A percentile compares a stretch with the other conserved stretches of the same genome.
phyloP scores from a whole-genome alignment of 768 basidiomycete species.

The Amanita inopinata region DNA sequence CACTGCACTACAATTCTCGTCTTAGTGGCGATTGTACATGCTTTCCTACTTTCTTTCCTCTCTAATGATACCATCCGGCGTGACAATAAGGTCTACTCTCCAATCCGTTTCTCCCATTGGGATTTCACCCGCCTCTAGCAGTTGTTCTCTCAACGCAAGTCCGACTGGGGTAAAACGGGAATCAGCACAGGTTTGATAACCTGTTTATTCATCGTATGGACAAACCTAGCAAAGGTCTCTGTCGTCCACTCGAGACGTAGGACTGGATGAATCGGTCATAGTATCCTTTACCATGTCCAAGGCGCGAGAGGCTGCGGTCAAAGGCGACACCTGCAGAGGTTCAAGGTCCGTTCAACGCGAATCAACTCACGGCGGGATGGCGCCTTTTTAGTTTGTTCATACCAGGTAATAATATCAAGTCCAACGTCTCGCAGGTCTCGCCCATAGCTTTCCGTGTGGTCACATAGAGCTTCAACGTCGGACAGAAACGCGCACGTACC shows the following conservation, averaged over 20 bases:
- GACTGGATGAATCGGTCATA: slow-evolving; percentile 65
- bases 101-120: slow-evolving; percentile 52
- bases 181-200: slow-evolving; percentile 5
- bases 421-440: slow-evolving; percentile 31
- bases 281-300: slow-evolving; percentile 80
- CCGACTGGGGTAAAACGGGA: slow-evolving; percentile 41
- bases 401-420: slow-evolving; percentile 66
- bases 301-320: slow-evolving; percentile 53
- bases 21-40: no score
- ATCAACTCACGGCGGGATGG: neutral
- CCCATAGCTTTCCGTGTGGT: slow-evolving; percentile 23
- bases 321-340: slow-evolving; percentile 56
- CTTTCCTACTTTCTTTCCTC: neutral
- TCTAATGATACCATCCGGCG: slow-evolving; percentile 23
- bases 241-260: slow-evolving; percentile 35
- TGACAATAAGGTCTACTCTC: slow-evolving; percentile 53
- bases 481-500: slow-evolving; percentile 30
- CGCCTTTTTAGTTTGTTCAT: no score
- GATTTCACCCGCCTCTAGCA: slow-evolving; percentile 40
- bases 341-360: neutral
- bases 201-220: slow-evolving; percentile 6
- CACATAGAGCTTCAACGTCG: neutral
- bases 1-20: no score
- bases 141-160: slow-evolving; percentile 52
- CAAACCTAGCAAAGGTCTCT: slow-evolving; percentile 52